Conservation (phyloP, 2,329 filamentous ascomycete species). For the Fusarium falciforme region DNA sequence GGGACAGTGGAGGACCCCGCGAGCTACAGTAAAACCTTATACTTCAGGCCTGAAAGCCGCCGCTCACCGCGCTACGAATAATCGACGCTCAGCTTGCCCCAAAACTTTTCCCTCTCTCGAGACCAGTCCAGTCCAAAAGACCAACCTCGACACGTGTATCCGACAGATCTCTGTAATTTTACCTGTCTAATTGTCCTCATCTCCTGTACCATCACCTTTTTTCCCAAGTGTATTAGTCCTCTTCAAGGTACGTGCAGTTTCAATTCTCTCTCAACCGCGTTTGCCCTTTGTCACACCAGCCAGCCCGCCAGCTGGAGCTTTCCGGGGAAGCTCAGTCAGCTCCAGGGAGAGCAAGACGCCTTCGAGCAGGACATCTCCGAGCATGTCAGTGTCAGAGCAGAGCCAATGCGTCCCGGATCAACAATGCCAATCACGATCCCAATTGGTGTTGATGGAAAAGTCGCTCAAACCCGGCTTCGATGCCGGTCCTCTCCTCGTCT, state of each 20-base stretch:
- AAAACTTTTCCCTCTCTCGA: conserved; percentile 48
- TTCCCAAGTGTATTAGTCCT: conserved; percentile 33
- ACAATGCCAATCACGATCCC: conserved; percentile 13
- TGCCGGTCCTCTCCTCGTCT: conserved; percentile 24
- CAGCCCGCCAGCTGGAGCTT: conserved; percentile 14
- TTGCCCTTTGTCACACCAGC: conserved; percentile 27
- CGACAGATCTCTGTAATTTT: conserved; percentile 32
- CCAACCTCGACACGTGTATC: conserved; percentile 38
- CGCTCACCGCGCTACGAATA: conserved; percentile 27
- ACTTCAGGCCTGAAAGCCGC: conserved; percentile 48
- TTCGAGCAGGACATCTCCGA: conserved; percentile 25
- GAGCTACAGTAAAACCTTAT: conserved; percentile 45
- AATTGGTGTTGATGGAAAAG: conserved; percentile 37
- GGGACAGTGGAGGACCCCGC: neutral
- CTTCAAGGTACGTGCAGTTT: conserved; percentile 40
- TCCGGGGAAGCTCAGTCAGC: conserved; percentile 18
- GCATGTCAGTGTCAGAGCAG: neutral
- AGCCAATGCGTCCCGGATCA: conserved; percentile 9
- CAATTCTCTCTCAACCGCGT: conserved; percentile 18
- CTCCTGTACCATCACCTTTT: conserved; percentile 27
- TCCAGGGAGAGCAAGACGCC: conserved; percentile 19
- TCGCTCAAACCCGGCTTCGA: conserved; percentile 22
- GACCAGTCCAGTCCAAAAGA: conserved; percentile 42
- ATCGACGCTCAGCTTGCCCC: conserved; percentile 29
- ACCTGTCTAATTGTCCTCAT: conserved; percentile 22